These are phyloP conservation scores for Polyporus arcularius DNA, from an alignment of 768 basidiomycete genomes.

Conservation along the genomic window DNA sequence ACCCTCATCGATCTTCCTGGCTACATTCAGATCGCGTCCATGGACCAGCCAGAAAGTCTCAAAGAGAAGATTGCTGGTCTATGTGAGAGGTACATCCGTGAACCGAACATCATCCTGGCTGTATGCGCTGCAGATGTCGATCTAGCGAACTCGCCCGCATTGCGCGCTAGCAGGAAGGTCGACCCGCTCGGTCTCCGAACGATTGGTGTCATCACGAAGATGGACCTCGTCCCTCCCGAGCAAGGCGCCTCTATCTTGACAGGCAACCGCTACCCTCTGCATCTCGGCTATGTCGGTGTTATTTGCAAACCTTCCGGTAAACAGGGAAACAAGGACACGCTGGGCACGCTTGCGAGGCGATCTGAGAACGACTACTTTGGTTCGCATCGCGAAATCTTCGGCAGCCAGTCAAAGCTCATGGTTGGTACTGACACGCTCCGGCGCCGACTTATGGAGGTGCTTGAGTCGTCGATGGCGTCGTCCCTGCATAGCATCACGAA, in stretches of 20 bases:
- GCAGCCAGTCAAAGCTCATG: constrained; percentile 67
- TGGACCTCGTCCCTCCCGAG: constrained; percentile 92
- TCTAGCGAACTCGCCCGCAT: constrained; percentile 94
- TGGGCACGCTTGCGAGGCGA: constrained; percentile 49
- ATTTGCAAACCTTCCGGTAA: constrained; percentile 79
- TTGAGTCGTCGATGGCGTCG: constrained; percentile 97
- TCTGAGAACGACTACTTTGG: constrained; percentile 72
- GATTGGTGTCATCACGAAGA: constrained; percentile 97
- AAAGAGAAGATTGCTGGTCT: constrained; percentile 89
- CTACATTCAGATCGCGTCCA: constrained; percentile 90
- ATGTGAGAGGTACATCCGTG: constrained; percentile 97
- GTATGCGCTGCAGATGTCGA: constrained; percentile 99
- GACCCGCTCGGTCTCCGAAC: constrained; percentile 95
- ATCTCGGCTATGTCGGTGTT: constrained; percentile 96
- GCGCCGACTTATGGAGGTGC: constrained; percentile 90
- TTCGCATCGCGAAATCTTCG: constrained; percentile 61
- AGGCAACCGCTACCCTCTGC: constrained; percentile 94
- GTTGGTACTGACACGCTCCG: constrained; percentile 91
- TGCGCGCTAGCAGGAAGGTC: constrained; percentile 89
- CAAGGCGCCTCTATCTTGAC: constrained; percentile 78
- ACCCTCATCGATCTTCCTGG: constrained; percentile 97
- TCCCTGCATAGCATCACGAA: constrained; percentile 96
- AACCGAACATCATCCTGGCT: constrained; percentile 99
- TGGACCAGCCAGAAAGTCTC: constrained; percentile 94
- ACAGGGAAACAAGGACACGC: constrained; percentile 50